Conservation (phyloP, 2,329 filamentous ascomycete species). For the Gaeumannomyces sp. region DNA sequence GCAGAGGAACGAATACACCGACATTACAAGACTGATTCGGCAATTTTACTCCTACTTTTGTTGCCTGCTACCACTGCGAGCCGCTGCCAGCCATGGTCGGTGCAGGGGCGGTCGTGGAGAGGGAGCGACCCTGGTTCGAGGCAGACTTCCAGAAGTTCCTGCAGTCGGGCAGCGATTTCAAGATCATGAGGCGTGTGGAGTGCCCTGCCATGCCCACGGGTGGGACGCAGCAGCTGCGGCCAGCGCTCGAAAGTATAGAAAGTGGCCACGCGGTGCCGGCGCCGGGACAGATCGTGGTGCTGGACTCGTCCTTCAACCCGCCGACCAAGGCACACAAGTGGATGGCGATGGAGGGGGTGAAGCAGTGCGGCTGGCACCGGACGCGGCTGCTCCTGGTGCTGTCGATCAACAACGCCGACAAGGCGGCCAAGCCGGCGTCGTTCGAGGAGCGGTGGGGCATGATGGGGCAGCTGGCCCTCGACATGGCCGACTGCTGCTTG, state of each 20-base stretch:
- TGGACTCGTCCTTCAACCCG: conserved; percentile 65
- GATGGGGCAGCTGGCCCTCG: conserved; percentile 63
- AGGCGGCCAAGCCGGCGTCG: conserved; percentile 58
- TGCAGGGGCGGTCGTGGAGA: background rate
- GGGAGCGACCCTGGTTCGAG: too few relatives aligned
- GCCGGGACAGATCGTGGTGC: conserved; percentile 39
- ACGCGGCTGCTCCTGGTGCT: conserved; percentile 52
- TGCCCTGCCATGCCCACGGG: background rate
- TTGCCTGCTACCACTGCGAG: background rate
- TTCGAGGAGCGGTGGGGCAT: conserved; percentile 63
- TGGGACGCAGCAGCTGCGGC: background rate
- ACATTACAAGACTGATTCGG: background rate
- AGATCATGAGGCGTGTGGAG: background rate
- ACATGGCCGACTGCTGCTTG: conserved; percentile 33
- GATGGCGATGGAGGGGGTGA: conserved; percentile 47
- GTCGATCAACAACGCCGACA: conserved; percentile 60
- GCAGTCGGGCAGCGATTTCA: background rate
- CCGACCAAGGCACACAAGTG: conserved; percentile 55
- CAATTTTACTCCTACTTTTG: background rate
- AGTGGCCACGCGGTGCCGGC: background rate
- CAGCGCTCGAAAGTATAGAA: background rate
- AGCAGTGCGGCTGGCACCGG: background rate
- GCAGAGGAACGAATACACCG: background rate
- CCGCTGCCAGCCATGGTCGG: background rate
- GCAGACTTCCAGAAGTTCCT: background rate